Conservation (phyloP, 305 asterid species). For the Fraxinus paxiana region DNA sequence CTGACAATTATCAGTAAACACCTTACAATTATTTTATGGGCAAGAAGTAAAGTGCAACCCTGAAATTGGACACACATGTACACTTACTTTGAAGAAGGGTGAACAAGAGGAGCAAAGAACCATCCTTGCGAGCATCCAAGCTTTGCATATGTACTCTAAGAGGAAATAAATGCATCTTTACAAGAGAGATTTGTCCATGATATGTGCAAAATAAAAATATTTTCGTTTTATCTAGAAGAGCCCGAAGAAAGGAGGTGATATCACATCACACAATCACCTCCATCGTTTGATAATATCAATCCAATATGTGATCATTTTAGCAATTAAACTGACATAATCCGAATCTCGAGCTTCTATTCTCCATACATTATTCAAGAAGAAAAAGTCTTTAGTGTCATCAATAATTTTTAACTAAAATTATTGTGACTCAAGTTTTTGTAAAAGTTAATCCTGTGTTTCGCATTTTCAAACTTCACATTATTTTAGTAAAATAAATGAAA, state of each 20-base stretch:
- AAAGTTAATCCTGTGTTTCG: not conserved
- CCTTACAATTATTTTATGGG: not conserved
- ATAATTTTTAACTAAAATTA: not conserved
- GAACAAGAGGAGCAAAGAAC: slow-evolving; percentile 63
- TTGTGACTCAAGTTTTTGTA: not conserved
- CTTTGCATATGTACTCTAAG: slow-evolving; percentile 76
- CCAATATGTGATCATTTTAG: not conserved
- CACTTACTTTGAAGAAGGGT: slow-evolving; percentile 57
- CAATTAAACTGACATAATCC: not conserved
- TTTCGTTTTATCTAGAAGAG: not conserved
- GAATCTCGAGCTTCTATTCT: not conserved
- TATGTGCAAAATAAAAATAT: not conserved
- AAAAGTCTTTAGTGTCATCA: not conserved
- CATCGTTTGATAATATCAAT: not conserved
- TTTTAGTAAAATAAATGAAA: not conserved
- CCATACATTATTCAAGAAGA: not conserved
- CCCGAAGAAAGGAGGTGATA: not conserved
- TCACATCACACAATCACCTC: not conserved
- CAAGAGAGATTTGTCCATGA: not conserved
- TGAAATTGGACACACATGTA: not conserved
- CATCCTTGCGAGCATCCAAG: slow-evolving; percentile 75
- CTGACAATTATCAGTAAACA: not conserved
- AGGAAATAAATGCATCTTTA: slow-evolving; percentile 24
- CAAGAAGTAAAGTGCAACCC: slow-evolving; percentile 1
- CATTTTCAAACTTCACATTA: not conserved